Evolutionary conservation across 2,329 filamentous ascomycete genomes (phyloP).

Genomic region (Pseudogymnoascus sp.): DNA sequence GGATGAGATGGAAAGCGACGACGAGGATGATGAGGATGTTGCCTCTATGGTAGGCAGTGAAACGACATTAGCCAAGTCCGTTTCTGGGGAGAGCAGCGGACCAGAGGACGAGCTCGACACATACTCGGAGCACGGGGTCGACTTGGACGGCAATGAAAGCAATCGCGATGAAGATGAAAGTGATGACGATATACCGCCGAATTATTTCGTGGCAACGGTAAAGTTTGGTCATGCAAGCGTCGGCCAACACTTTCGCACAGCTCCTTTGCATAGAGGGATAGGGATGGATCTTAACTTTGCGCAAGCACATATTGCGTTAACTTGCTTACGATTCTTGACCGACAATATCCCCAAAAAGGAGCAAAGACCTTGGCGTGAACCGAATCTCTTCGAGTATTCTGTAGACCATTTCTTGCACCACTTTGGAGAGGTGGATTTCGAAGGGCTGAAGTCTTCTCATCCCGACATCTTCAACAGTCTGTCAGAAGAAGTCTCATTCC

Average conservation of each 20-base stretch:
- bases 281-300: background rate
- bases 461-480: background rate
- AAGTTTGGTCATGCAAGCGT: background rate
- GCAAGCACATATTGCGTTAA: background rate
- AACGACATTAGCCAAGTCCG: background rate
- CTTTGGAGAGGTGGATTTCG: background rate
- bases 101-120: background rate
- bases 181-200: background rate
- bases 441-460: background rate
- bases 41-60: background rate
- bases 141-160: background rate
- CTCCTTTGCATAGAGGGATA: background rate
- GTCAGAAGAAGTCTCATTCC: background rate
- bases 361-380: background rate
- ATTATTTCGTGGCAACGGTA: background rate
- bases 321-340: background rate
- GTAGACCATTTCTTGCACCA: background rate
- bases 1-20: constrained; percentile 15
- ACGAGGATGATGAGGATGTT: constrained; percentile 6
- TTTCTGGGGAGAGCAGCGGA: background rate
- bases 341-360: background rate
- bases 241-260: background rate
- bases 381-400: background rate
- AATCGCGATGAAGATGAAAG: background rate
- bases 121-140: background rate